Evolutionary conservation across 2,329 filamentous ascomycete species (phyloP), one percentile per base, ranked within the genome.

Genomic region (Dactylellina haptotyla): DNA sequence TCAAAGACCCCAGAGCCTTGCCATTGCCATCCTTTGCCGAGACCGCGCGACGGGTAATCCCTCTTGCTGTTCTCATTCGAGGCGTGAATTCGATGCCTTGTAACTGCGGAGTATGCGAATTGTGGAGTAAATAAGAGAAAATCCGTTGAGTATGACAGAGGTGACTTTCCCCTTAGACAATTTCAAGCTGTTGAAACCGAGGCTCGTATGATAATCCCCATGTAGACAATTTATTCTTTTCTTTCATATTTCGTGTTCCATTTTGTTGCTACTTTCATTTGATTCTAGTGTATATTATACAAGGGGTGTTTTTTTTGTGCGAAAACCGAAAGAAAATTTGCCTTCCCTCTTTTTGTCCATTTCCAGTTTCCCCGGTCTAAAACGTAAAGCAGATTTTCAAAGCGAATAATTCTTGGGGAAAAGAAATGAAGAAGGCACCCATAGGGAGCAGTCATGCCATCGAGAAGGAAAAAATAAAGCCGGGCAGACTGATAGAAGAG

Each of bases 201-300:
- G 30, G n/a, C n/a, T 25, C 16, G 2, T 23, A 16, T 54, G 25
- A n/a, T n/a, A 10, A 51, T 6, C 20, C 28, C 20, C 14, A n/a
- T 9, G 9, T 18, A 25, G 20, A 43, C 26, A 57, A 28, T 16
- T 41, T 9, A n/a, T n/a, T n/a, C n/a, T 46, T 46, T n/a, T 25
- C 37, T 64, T 50, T 45, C 34, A 51, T 65, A 39, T 59, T 67
- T n/a, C n/a, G n/a, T n/a, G n/a, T n/a, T 59, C 43, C 25, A 46
- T 66, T 66, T 53, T 45, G 53, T 48, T 8, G 37, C 53, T 57
- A 57, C 37, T 43, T 28, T 18, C 30, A 41, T 57, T 57, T 25
- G 26, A 28, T 66, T n/a, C 48, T 67, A 67, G 53, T 59, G 53
- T 67, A 67, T 54, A 67, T 59, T 59, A 67, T 51, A 67, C 54